Evolutionary conservation across 2,329 filamentous ascomycete species (phyloP), one percentile per base, ranked within the genome.

Genomic region (Magnaporthiopsis rhizophila): DNA sequence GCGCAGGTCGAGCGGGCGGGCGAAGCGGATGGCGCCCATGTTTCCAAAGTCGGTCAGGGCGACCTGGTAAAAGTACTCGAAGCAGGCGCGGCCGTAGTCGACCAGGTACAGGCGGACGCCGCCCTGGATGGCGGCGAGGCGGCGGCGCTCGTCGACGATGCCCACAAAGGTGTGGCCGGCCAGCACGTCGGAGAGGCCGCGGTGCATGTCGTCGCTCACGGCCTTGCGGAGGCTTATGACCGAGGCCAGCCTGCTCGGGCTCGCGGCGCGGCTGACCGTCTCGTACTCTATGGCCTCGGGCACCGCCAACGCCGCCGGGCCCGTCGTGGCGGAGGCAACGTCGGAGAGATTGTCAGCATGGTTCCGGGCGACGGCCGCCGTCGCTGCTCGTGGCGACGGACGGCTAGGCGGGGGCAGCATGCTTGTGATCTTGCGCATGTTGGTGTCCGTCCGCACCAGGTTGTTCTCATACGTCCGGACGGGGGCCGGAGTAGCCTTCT

Each of bases 11-110:
- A 97, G 82, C 0, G 92, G 84, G 2, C 92, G 90, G 61, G 87
- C 85, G 70, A 99, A 92, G 13, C 85, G 86, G 65, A 99, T 92
- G 28, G 81, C 76, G 3, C 95, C 95, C 71, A 97, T 97, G 73
- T 99, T 99, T 1, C 90, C 92, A 76, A 99, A 99, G 72, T 99
- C 92, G 0, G 92, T 96, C 50, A 99, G 83, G 0, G 92, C 94
- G 26, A 98, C 79, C 76, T 99, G 95, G 77, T 99, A 99, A 74
- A 98, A 96, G 74, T 94, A 96, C 70, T 98, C 94, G 67, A 87
- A 90, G 74, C 87, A 90, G 1, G 90, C 79, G 73, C 94, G 87
- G 13, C 92, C 95, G 72, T 99, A 99, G 75, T 99, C 95, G 63
- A 99, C 83, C 28, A 99, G 84, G 74, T 90, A 97, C 9, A 99